phyloP scores from a whole-genome alignment of 2,329 filamentous ascomycete species.

The Nothomitra cinnamomea region DNA sequence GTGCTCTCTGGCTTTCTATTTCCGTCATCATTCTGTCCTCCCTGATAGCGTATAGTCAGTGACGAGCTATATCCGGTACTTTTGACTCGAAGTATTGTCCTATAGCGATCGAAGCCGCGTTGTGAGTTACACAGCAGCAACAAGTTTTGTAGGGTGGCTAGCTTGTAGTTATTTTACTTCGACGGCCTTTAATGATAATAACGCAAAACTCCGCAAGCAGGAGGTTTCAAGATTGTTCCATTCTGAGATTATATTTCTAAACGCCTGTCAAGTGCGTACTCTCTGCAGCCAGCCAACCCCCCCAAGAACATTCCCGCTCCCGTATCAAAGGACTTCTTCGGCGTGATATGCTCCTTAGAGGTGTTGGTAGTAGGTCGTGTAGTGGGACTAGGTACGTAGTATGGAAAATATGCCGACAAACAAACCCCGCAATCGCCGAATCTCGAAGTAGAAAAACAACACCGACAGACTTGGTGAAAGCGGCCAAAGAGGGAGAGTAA shows the following conservation, averaged over 20 bases:
- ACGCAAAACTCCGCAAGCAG: no score
- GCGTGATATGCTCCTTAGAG: no score
- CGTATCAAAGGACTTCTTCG: no score
- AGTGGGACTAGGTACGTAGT: neutral
- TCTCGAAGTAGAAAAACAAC: neutral
- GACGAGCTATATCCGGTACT: neutral
- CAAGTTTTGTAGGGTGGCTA: no score
- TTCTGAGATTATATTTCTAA: no score
- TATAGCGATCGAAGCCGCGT: neutral
- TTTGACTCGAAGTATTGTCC: neutral
- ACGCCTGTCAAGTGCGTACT: no score
- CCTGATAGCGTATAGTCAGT: neutral
- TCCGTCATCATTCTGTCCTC: no score
- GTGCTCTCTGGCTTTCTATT: no score
- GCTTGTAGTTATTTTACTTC: neutral
- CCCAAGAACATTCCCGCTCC: no score
- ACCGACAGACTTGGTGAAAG: neutral
- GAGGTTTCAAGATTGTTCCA: no score
- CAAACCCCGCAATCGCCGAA: neutral
- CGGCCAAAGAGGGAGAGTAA: neutral
- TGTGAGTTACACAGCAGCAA: neutral
- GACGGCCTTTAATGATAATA: neutral
- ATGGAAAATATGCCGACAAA: neutral
- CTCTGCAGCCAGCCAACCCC: no score
- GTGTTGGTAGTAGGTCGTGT: constrained; percentile 8